A percentile compares a stretch with the other conserved stretches of the same genome.
Evolutionary conservation across 805 yeast genomes (phyloP).

Genomic region (Cyberlindnera subsufficiens): DNA sequence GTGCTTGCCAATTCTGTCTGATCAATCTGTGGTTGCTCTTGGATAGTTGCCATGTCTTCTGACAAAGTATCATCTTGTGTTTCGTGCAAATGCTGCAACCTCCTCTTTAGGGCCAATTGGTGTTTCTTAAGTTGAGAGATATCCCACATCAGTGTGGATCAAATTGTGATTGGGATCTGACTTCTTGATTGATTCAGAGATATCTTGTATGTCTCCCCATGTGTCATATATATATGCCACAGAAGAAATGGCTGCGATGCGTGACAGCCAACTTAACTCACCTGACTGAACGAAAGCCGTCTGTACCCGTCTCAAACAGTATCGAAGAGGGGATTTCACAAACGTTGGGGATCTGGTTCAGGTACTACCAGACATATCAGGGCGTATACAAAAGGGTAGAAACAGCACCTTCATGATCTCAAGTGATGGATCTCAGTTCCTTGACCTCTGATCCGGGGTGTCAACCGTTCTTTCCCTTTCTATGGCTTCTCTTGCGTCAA

Average conservation of each 20-base stretch:
- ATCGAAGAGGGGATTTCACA: too few species aligned
- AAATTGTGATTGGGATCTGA: neutral
- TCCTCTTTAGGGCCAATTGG: constrained; percentile 4
- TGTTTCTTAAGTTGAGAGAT: constrained; percentile 1
- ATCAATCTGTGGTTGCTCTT: neutral
- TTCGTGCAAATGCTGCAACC: constrained; percentile 2
- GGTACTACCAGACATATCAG: too few species aligned
- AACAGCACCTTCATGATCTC: too few species aligned
- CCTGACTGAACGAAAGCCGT: neutral
- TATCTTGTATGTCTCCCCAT: neutral
- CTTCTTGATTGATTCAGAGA: too few species aligned
- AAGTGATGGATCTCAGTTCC: too few species aligned
- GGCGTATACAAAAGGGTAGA: too few species aligned
- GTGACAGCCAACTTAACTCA: too few species aligned
- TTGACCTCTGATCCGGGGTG: too few species aligned
- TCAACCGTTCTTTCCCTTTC: too few species aligned
- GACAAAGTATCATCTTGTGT: neutral
- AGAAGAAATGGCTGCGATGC: too few species aligned
- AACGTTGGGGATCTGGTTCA: too few species aligned
- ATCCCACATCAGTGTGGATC: neutral
- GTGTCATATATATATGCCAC: neutral
- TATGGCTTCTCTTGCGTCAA: too few species aligned
- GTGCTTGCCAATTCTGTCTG: neutral
- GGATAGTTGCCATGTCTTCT: neutral
- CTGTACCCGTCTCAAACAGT: neutral